These are phyloP conservation scores for Uronychia setigera DNA, from an alignment of 73 alveolate genomes.

Conservation along the genomic window DNA sequence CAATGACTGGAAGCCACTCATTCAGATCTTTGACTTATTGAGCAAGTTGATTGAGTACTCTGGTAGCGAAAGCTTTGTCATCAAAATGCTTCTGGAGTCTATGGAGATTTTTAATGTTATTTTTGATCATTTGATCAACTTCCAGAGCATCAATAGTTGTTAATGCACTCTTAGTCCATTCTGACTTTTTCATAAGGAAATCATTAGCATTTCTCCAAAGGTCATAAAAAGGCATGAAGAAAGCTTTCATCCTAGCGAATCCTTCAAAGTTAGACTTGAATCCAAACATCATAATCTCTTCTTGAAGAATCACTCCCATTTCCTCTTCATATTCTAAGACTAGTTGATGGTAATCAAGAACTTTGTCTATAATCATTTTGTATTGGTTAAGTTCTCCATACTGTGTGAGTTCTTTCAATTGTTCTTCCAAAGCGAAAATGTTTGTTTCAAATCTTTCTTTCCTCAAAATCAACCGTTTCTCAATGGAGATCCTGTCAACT, in stretches of 20 bases:
- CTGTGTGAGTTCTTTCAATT: slow-evolving; percentile 24
- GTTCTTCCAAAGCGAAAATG: slow-evolving; percentile 33
- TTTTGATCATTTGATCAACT: slow-evolving; percentile 35
- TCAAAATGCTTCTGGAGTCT: slow-evolving; percentile 42
- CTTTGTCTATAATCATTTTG: slow-evolving; percentile 13
- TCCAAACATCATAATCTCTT: slow-evolving; percentile 46
- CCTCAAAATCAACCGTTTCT: slow-evolving; percentile 40
- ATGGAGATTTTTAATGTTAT: slow-evolving; percentile 9
- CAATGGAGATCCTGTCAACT: slow-evolving; percentile 43
- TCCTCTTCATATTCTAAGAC: slow-evolving; percentile 44
- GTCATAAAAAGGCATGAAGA: slow-evolving; percentile 76
- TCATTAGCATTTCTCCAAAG: slow-evolving; percentile 81
- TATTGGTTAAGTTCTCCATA: slow-evolving; percentile 43
- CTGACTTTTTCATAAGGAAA: slow-evolving; percentile 58
- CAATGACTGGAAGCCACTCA: slow-evolving; percentile 64
- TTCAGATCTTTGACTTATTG: slow-evolving; percentile 52
- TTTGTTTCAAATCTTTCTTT: slow-evolving; percentile 44
- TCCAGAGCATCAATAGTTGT: slow-evolving; percentile 43
- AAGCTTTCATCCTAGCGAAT: slow-evolving; percentile 37
- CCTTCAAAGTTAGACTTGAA: slow-evolving; percentile 47
- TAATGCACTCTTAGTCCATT: slow-evolving; percentile 60
- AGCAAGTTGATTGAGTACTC: slow-evolving; percentile 31
- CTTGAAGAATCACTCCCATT: slow-evolving; percentile 24
- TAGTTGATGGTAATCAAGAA: slow-evolving; percentile 19
- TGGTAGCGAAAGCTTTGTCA: slow-evolving; percentile 31